Conservation (phyloP, 225 moss, liverwort and hornwort genomes). For the Polytrichum commune region DNA sequence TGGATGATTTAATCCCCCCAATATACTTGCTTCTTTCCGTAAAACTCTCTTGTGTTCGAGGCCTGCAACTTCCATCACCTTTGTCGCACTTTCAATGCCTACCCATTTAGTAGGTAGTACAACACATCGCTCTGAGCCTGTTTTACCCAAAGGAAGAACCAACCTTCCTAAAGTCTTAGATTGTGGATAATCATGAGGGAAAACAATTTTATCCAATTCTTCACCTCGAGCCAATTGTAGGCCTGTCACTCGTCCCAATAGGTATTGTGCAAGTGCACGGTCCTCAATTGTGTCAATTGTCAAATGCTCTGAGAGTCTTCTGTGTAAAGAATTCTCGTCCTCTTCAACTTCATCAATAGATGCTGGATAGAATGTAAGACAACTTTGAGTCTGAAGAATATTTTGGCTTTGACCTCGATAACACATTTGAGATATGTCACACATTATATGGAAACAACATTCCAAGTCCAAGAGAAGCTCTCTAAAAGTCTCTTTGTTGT, state of each 20-base stretch:
- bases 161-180: not conserved
- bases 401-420: not conserved
- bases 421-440: not conserved
- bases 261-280: conserved; percentile 2
- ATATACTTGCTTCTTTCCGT: conserved; percentile 1
- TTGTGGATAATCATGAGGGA: not conserved
- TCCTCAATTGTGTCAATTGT: not conserved
- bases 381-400: not conserved
- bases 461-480: conserved; percentile 10
- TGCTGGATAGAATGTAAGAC: conserved; percentile 1
- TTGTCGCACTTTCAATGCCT: not conserved
- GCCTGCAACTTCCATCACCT: not conserved
- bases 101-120: not conserved
- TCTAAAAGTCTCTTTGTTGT: conserved; percentile 9
- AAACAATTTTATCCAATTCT: not conserved
- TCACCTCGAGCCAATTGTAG: not conserved
- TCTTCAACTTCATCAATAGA: conserved; percentile 3
- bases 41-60: not conserved
- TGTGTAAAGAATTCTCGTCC: not conserved
- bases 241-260: not conserved
- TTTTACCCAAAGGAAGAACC: not conserved
- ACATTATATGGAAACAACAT: conserved; percentile 1
- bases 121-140: too few relatives aligned
- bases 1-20: not conserved
- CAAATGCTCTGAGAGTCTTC: not conserved